phyloP scores from a whole-genome alignment of 371 early-diverging fungal species.

The Umbelopsis sp. region DNA sequence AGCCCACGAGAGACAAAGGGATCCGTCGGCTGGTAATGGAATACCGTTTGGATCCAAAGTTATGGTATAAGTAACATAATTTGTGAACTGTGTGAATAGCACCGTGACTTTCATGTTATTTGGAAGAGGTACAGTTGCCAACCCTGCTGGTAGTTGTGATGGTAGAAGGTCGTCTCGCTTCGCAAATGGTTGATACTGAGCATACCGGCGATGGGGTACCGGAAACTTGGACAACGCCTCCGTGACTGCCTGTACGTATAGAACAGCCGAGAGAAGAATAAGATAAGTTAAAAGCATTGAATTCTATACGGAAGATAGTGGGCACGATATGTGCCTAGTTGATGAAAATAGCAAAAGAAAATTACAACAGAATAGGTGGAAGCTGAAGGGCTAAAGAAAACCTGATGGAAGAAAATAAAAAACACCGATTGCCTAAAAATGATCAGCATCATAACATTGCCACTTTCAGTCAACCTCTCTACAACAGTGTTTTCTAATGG shows the following conservation, averaged over 20 bases:
- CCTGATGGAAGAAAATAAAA: not conserved
- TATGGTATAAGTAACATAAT: constrained; percentile 1
- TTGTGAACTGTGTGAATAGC: not conserved
- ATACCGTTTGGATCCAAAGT: constrained; percentile 5
- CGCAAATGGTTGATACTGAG: not conserved
- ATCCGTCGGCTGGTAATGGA: constrained; percentile 9
- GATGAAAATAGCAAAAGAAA: too few relatives aligned
- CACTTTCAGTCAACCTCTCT: not conserved
- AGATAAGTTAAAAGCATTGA: constrained; percentile 3
- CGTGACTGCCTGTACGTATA: not conserved
- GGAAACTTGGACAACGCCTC: not conserved
- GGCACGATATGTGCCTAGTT: constrained; percentile 4
- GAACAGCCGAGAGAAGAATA: not conserved
- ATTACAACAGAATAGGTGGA: not conserved
- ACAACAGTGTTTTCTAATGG: too few relatives aligned
- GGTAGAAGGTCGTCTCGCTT: constrained; percentile 4
- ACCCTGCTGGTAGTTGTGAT: constrained; percentile 1
- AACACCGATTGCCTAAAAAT: not conserved
- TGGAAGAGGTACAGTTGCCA: constrained; percentile 9
- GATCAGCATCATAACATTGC: constrained; percentile 10
- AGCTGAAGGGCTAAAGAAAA: not conserved
- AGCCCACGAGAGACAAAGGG: constrained; percentile 8
- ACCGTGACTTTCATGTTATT: constrained; percentile 8
- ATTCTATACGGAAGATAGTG: not conserved
- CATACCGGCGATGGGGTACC: constrained; percentile 7